phyloP scores from a whole-genome alignment of 1,139 yeast genomes.

The Zygoascus meyerae region DNA sequence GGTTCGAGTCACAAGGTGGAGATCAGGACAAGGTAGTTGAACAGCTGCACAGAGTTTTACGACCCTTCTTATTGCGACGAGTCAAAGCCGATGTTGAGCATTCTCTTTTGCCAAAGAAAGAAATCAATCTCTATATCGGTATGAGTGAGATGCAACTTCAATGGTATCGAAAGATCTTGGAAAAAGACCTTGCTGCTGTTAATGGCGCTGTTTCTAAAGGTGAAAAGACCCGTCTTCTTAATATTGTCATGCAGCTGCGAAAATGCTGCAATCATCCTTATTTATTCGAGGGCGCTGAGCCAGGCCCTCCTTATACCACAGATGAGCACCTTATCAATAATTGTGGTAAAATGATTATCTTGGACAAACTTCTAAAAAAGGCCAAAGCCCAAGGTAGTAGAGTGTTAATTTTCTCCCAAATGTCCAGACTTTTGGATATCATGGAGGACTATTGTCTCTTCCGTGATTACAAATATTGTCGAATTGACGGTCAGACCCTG shows the following conservation, averaged over 20 bases:
- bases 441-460: conserved; percentile 87
- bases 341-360: conserved; percentile 82
- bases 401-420: conserved; percentile 88
- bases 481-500: conserved; percentile 92
- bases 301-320: conserved; percentile 96
- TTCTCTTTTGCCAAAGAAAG: conserved; percentile 84
- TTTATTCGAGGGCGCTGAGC: conserved; percentile 96
- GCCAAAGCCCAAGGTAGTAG: conserved; percentile 76
- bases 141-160: conserved; percentile 91
- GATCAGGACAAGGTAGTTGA: conserved; percentile 76
- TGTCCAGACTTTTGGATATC: conserved; percentile 88
- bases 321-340: conserved; percentile 89
- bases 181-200: conserved; percentile 93
- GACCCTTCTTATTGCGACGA: conserved; percentile 84
- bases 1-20: conserved; percentile 56
- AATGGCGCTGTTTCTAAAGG: conserved; percentile 85
- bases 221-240: conserved; percentile 82
- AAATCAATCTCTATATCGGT: conserved; percentile 82
- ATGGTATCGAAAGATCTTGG: conserved; percentile 86
- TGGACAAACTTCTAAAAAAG: conserved; percentile 75
- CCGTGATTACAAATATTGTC: conserved; percentile 77
- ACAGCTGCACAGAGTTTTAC: conserved; percentile 75
- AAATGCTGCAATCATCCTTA: conserved; percentile 98
- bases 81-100: conserved; percentile 91
- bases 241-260: conserved; percentile 93